phyloP scores from a whole-genome alignment of 2,329 filamentous ascomycete genomes.

The Neonectria sp. region DNA sequence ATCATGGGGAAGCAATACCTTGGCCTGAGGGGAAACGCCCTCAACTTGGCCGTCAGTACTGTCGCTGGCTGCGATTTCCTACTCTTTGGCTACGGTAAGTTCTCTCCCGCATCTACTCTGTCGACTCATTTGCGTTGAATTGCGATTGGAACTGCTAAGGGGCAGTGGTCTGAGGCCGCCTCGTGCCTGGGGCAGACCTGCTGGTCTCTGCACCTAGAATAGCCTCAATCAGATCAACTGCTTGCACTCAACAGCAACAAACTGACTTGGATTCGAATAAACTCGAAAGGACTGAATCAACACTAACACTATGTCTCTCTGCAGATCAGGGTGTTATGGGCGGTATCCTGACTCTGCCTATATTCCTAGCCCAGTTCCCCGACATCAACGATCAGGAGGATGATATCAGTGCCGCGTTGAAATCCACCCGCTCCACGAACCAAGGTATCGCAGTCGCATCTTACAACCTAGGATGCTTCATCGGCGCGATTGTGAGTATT shows the following conservation, averaged over 20 bases:
- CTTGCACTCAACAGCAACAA: neutral
- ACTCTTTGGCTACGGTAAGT: constrained; percentile 69
- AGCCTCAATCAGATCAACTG: neutral
- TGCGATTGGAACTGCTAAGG: neutral
- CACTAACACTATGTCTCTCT: constrained; percentile 34
- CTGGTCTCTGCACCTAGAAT: neutral
- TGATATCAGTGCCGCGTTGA: constrained; percentile 54
- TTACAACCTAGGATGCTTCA: constrained; percentile 74
- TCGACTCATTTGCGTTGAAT: no score
- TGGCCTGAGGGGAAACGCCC: constrained; percentile 74
- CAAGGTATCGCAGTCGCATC: constrained; percentile 70
- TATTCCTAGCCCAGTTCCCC: constrained; percentile 72
- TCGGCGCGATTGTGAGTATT: constrained; percentile 58
- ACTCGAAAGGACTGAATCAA: neutral
- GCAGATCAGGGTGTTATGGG: constrained; percentile 84
- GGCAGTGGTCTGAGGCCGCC: no score
- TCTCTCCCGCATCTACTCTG: neutral
- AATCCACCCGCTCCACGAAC: constrained; percentile 63
- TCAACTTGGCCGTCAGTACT: constrained; percentile 79
- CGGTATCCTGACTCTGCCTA: constrained; percentile 77
- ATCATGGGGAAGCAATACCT: constrained; percentile 65
- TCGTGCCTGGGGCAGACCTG: no score
- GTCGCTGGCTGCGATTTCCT: constrained; percentile 82
- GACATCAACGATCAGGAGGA: constrained; percentile 61
- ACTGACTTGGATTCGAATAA: neutral